These are phyloP conservation scores for Stromatinia cepivora DNA, from an alignment of 2,329 filamentous ascomycete species.

Conservation along the genomic window DNA sequence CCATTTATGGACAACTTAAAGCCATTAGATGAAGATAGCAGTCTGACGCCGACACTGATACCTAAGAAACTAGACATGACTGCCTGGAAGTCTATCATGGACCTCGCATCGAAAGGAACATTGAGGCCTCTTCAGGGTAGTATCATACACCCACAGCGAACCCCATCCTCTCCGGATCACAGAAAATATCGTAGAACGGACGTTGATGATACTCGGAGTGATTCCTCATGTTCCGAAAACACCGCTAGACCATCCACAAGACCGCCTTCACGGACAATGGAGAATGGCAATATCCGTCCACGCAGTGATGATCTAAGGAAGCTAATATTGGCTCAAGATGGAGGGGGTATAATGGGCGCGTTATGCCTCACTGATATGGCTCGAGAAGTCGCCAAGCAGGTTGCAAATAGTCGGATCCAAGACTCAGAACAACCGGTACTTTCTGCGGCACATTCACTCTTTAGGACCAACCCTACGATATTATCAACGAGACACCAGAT, in stretches of 20 bases:
- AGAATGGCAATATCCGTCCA: background rate
- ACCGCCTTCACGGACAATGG: background rate
- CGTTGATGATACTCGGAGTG: background rate
- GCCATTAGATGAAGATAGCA: background rate
- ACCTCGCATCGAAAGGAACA: constrained; percentile 3
- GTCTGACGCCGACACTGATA: background rate
- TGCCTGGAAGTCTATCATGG: background rate
- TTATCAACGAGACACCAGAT: background rate
- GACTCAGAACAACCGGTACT: background rate
- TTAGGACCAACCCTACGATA: background rate
- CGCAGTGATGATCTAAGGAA: background rate
- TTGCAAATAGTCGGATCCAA: background rate
- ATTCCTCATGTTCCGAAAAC: background rate
- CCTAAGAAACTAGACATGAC: background rate
- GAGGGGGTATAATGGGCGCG: background rate
- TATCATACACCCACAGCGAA: constrained; percentile 5
- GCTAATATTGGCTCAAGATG: background rate
- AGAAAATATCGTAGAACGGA: constrained; percentile 6
- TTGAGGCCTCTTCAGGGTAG: background rate
- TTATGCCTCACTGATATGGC: background rate
- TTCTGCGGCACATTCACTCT: background rate
- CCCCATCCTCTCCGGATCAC: background rate
- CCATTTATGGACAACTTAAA: background rate
- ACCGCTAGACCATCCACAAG: background rate
- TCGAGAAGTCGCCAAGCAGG: background rate